phyloP scores from a whole-genome alignment of 768 basidiomycete species.

The Rhodotorula babjevae region DNA sequence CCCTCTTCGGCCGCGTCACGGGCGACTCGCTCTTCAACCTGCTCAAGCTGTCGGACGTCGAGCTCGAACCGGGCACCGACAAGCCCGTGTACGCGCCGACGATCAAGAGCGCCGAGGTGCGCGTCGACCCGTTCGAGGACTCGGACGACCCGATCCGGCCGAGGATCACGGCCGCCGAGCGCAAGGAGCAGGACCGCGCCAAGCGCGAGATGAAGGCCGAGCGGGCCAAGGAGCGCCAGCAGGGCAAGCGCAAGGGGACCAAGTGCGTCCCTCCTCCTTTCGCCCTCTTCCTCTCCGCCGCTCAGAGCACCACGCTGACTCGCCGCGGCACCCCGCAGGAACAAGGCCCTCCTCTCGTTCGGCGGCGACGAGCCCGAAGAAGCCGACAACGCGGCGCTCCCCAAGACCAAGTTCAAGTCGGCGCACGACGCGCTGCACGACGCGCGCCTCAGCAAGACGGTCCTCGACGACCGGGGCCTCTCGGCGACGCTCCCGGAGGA shows the following conservation, averaged over 20 bases:
- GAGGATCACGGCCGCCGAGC: constrained; percentile 90
- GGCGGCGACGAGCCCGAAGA: constrained; percentile 56
- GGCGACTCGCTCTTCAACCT: constrained; percentile 63
- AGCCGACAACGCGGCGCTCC: constrained; percentile 51
- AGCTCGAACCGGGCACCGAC: constrained; percentile 69
- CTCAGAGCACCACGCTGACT: not conserved
- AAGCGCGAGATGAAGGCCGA: constrained; percentile 69
- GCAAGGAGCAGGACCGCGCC: constrained; percentile 64
- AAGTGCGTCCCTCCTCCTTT: constrained; percentile 58
- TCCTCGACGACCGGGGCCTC: constrained; percentile 40
- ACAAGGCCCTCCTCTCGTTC: constrained; percentile 84
- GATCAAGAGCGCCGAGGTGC: constrained; percentile 74
- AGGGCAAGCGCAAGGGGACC: constrained; percentile 68
- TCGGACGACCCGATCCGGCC: constrained; percentile 62
- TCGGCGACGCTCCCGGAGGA: constrained; percentile 26
- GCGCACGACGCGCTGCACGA: constrained; percentile 40
- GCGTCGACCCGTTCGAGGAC: constrained; percentile 92
- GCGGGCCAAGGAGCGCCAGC: constrained; percentile 62
- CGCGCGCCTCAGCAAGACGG: constrained; percentile 31
- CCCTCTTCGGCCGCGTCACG: constrained; percentile 72
- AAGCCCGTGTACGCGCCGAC: constrained; percentile 85
- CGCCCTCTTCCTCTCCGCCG: not conserved
- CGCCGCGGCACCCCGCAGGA: constrained; percentile 54
- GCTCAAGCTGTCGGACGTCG: constrained; percentile 45
- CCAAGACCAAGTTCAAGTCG: constrained; percentile 39